phyloP scores from a whole-genome alignment of 2,329 filamentous ascomycete species.

The Bipolaris bicolor region DNA sequence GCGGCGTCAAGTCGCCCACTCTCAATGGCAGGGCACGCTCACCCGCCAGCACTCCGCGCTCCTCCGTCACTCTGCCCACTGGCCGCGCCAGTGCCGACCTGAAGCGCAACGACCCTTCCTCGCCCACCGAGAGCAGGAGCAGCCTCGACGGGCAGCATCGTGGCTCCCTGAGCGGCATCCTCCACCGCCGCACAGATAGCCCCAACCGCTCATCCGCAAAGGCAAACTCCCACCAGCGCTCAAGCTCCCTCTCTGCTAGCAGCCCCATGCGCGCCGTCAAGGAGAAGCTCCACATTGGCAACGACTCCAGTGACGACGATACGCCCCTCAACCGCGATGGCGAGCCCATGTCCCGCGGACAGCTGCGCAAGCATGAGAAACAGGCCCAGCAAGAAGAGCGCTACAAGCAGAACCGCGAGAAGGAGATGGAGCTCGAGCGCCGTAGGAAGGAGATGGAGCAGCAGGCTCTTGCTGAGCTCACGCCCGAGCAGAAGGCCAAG shows the following conservation, averaged over 20 bases:
- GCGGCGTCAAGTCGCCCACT: slow-evolving; percentile 33
- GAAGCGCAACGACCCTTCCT: slow-evolving; percentile 38
- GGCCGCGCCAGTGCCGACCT: slow-evolving; percentile 43
- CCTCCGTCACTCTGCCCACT: slow-evolving; percentile 35
- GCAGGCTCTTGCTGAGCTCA: slow-evolving; percentile 60
- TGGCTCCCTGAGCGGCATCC: slow-evolving; percentile 42
- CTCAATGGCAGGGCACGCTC: slow-evolving; percentile 36
- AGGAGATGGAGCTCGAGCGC: slow-evolving; percentile 53
- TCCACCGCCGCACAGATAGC: slow-evolving; percentile 47
- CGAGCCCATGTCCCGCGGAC: slow-evolving; percentile 57
- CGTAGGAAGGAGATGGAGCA: slow-evolving; percentile 57
- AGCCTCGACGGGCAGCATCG: slow-evolving; percentile 40
- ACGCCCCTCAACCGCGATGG: slow-evolving; percentile 57
- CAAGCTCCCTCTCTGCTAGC: slow-evolving; percentile 37
- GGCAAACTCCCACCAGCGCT: slow-evolving; percentile 27
- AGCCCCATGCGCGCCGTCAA: slow-evolving; percentile 50
- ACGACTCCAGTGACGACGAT: slow-evolving; percentile 43
- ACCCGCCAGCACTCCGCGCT: slow-evolving; percentile 34
- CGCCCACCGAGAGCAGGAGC: slow-evolving; percentile 39
- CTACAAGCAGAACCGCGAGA: slow-evolving; percentile 52
- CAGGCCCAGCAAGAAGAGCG: slow-evolving; percentile 54
- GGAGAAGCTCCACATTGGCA: slow-evolving; percentile 49
- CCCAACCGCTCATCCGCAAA: slow-evolving; percentile 35
- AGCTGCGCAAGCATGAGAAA: slow-evolving; percentile 57
- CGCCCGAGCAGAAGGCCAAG: slow-evolving; percentile 62